Evolutionary conservation across 495 filamentous ascomycete genomes (phyloP), one percentile per base, ranked within the genome.

Genomic region (Alectoria sarmentosa): DNA sequence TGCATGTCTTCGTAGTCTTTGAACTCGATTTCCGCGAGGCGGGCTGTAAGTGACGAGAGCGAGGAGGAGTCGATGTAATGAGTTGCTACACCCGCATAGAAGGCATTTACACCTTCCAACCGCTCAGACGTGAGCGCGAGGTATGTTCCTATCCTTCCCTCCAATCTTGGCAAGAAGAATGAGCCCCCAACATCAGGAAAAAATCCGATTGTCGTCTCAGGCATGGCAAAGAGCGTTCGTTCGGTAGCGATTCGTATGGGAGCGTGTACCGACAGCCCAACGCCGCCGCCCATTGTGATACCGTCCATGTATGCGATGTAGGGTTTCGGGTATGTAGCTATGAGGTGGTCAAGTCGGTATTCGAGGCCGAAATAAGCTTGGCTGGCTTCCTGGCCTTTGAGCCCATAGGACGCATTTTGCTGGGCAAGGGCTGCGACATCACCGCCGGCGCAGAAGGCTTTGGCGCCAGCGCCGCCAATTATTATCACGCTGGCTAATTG

Each of bases 261-360:
- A 8, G 95, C 92, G 76, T 98, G 95, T 52, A 97, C 82, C 75
- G 88, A 91, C 58, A 98, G 83, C 5, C 94, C 94, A 37, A 98
- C 95, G 60, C 94, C 94, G 61, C 94, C 94, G 65, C 94, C 94
- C 94, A 98, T 98, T 32, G 95, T 98, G 72, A 96, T 88, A 63
- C 94, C 94, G 72, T 98, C 95, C 87, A 98, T 92, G 74, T 97
- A 89, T 44, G 95, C 91, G 58, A 98, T 84, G 73, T 92, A 94
- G 4, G 94, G 94, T 78, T 96, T 98, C 34, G 77, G 69, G 79
- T 93, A 96, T 58, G 92, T 96, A n/a, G 95, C 92, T 70, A 98
- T 92, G 60, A 90, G 76, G 77, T 98, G 94, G 76, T 98, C 89
- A 60, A 98, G 87, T 72, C 86, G 84, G 80, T 97, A 98, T 85